phyloP scores from a whole-genome alignment of 2,329 filamentous ascomycete species.

The Cercospora beticola region DNA sequence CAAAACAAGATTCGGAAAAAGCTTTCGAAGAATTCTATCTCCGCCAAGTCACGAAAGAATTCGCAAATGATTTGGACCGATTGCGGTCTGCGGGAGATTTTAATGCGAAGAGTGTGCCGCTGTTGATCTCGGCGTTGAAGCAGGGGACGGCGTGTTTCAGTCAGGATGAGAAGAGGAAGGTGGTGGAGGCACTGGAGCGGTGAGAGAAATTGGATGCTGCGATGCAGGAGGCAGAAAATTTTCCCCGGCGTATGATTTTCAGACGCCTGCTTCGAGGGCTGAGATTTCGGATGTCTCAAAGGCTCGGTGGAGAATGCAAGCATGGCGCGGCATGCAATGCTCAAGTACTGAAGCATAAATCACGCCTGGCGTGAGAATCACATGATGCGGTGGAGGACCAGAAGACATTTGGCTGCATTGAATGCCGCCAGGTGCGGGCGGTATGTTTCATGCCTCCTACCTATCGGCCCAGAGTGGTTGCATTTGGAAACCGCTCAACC shows the following conservation, averaged over 20 bases:
- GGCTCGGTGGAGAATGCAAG: neutral
- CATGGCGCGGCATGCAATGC: neutral
- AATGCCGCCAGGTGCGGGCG: neutral
- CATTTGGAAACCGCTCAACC: too few species aligned
- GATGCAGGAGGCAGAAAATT: neutral
- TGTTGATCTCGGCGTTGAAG: slow-evolving; percentile 67
- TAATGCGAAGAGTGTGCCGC: slow-evolving; percentile 60
- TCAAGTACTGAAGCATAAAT: neutral
- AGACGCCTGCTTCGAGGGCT: neutral
- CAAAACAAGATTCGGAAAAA: slow-evolving; percentile 26
- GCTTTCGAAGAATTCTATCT: slow-evolving; percentile 67
- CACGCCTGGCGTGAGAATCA: neutral
- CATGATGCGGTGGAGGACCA: neutral
- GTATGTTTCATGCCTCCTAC: neutral
- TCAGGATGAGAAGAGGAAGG: slow-evolving; percentile 51
- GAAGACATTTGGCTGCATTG: neutral
- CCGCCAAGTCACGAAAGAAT: slow-evolving; percentile 66
- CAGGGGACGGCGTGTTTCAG: slow-evolving; percentile 66
- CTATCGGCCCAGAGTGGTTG: too few species aligned
- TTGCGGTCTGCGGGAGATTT: slow-evolving; percentile 70
- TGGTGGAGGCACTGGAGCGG: slow-evolving; percentile 26
- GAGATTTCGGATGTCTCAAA: neutral
- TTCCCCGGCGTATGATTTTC: neutral
- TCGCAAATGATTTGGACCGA: slow-evolving; percentile 72
- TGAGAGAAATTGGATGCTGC: neutral